phyloP scores from a whole-genome alignment of 78 protist species.

The Pigoraptor vietnamica region DNA sequence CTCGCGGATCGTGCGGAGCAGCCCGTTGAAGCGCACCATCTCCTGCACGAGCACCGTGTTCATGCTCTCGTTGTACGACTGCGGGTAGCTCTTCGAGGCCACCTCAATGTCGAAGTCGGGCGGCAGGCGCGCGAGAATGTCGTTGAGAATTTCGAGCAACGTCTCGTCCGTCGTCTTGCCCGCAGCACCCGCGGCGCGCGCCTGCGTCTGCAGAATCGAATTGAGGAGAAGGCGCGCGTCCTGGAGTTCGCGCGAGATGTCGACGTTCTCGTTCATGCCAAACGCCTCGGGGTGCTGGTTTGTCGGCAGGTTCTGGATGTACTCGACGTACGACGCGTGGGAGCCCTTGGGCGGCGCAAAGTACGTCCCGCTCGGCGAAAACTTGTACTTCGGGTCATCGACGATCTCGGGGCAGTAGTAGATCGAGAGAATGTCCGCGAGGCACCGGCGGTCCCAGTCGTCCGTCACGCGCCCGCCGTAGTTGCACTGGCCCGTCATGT shows the following conservation, averaged over 20 bases:
- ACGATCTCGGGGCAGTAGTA: slow-evolving; percentile 41
- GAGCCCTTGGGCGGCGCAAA: neutral
- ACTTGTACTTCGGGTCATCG: slow-evolving; percentile 28
- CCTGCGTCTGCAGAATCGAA: neutral
- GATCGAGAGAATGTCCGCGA: slow-evolving; percentile 38
- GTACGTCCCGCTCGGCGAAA: slow-evolving; percentile 51
- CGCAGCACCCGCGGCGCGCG: neutral
- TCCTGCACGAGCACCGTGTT: slow-evolving; percentile 83
- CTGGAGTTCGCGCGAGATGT: slow-evolving; percentile 58
- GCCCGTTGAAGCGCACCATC: slow-evolving; percentile 67
- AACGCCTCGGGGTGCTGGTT: slow-evolving; percentile 70
- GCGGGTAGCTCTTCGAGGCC: slow-evolving; percentile 40
- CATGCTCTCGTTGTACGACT: slow-evolving; percentile 56
- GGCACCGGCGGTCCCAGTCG: slow-evolving; percentile 73
- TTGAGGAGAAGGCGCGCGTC: slow-evolving; percentile 43
- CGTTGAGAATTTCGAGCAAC: slow-evolving; percentile 12
- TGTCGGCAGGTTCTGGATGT: slow-evolving; percentile 42
- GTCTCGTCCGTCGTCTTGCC: slow-evolving; percentile 10
- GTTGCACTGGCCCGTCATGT: slow-evolving; percentile 70
- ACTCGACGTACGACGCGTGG: neutral
- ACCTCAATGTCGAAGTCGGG: slow-evolving; percentile 5
- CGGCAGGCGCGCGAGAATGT: slow-evolving; percentile 36
- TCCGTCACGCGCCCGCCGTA: slow-evolving; percentile 95
- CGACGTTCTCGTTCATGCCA: slow-evolving; percentile 84
- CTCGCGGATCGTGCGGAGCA: slow-evolving; percentile 24